phyloP scores from a whole-genome alignment of 257 asterid genomes.

The Solanum paucissectum region DNA sequence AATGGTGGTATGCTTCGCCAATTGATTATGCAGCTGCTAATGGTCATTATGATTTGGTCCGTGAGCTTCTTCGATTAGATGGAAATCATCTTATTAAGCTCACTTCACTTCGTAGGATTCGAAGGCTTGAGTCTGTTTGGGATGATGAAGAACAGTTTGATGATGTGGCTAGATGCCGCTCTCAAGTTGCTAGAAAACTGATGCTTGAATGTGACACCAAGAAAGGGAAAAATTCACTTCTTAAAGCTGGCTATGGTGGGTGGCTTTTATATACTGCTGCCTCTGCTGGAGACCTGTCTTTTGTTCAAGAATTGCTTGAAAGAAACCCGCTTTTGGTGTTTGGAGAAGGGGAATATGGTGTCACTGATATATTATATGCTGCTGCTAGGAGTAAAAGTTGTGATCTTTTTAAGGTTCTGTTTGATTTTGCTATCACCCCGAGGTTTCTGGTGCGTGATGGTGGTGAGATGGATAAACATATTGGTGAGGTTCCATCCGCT shows the following conservation, averaged over 20 bases:
- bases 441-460: slow-evolving; percentile 29
- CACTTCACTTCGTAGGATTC: slow-evolving; percentile 74
- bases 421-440: slow-evolving; percentile 59
- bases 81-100: slow-evolving; percentile 83
- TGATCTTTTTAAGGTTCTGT: slow-evolving; percentile 50
- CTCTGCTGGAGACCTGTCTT: slow-evolving; percentile 75
- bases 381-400: slow-evolving; percentile 70
- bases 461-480: slow-evolving; percentile 29
- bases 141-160: slow-evolving; percentile 86
- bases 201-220: slow-evolving; percentile 49
- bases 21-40: slow-evolving; percentile 96
- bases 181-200: slow-evolving; percentile 54
- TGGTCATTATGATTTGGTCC: slow-evolving; percentile 81
- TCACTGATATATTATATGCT: slow-evolving; percentile 76
- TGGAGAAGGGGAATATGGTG: slow-evolving; percentile 92
- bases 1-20: slow-evolving; percentile 99
- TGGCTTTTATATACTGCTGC: slow-evolving; percentile 96
- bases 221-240: slow-evolving; percentile 51
- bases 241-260: slow-evolving; percentile 80
- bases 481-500: slow-evolving; percentile 54
- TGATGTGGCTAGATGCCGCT: slow-evolving; percentile 67
- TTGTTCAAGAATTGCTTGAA: slow-evolving; percentile 55
- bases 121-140: slow-evolving; percentile 97
- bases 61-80: slow-evolving; percentile 86
- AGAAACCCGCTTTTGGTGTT: slow-evolving; percentile 79